Conservation (phyloP, 805 yeast species). For the Monosporozyma yasuniensis region DNA sequence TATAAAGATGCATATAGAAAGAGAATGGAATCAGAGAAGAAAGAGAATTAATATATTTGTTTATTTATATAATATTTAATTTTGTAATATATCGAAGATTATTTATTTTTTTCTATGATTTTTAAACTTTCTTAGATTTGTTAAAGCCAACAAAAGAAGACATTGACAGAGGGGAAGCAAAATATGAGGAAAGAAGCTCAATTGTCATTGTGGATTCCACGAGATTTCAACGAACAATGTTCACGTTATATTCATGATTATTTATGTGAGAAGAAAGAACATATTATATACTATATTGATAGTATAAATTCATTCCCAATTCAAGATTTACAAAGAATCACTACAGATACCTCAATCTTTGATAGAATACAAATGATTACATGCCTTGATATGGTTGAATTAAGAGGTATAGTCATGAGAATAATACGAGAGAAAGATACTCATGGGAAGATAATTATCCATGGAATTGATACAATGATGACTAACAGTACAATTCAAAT, state of each 20-base stretch:
- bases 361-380: constrained; percentile 23
- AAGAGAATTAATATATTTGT: too few species aligned
- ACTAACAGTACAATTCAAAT: neutral
- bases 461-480: constrained; percentile 1
- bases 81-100: too few species aligned
- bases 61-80: too few species aligned
- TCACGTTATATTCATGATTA: neutral
- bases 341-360: constrained; percentile 14
- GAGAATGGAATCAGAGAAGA: neutral
- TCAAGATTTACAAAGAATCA: constrained; percentile 13
- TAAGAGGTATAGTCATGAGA: constrained; percentile 10
- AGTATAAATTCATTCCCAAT: constrained; percentile 27
- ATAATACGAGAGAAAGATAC: neutral
- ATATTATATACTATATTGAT: constrained; percentile 22
- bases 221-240: neutral
- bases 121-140: too few species aligned
- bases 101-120: too few species aligned
- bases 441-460: neutral
- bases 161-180: neutral
- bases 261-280: neutral
- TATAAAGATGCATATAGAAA: neutral
- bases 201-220: neutral
- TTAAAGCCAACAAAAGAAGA: neutral
- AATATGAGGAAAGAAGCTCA: neutral
- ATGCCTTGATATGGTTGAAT: constrained; percentile 23